Percentiles rank a stretch among this genome's conserved stretches.
Evolutionary conservation across 2,329 filamentous ascomycete species (phyloP).

Genomic region (Orbilia ellipsospora): DNA sequence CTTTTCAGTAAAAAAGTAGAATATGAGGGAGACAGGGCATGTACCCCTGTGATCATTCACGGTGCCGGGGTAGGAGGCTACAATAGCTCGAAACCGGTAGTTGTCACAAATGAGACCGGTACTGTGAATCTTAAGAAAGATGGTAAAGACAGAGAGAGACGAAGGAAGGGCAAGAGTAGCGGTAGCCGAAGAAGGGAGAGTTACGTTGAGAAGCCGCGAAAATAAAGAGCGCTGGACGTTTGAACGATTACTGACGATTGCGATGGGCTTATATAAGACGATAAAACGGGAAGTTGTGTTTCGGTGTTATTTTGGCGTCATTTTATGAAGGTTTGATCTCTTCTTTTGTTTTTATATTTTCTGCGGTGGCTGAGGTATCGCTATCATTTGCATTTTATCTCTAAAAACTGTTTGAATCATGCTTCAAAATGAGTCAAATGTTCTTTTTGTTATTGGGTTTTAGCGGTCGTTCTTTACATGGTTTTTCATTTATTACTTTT

Average conservation of each 20-base stretch:
- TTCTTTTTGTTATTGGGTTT: background rate
- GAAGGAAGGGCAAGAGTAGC: conserved; percentile 31
- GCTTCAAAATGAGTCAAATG: conserved; percentile 13
- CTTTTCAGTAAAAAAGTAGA: conserved; percentile 47
- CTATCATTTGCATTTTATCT: conserved; percentile 8
- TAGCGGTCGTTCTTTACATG: conserved; percentile 14
- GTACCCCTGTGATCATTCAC: conserved; percentile 43
- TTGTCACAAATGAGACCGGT: conserved; percentile 26
- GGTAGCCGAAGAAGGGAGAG: conserved; percentile 37
- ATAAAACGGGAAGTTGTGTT: conserved; percentile 5
- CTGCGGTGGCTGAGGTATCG: conserved; percentile 26
- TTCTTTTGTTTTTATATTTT: conserved; percentile 9
- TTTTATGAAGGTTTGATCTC: conserved; percentile 26
- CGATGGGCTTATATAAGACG: background rate
- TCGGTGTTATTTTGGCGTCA: conserved; percentile 41
- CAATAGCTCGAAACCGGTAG: conserved; percentile 43
- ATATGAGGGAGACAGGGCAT: conserved; percentile 30
- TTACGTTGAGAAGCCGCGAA: conserved; percentile 33
- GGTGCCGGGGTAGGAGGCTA: conserved; percentile 36
- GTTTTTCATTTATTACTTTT: conserved; percentile 16
- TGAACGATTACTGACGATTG: conserved; percentile 22
- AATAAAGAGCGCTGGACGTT: conserved; percentile 25
- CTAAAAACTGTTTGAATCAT: background rate
- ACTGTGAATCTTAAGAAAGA: conserved; percentile 32
- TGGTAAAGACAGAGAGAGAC: conserved; percentile 31